Base-by-base conservation (phyloP, 352 stramenopile genomes). In the Pythium myriotylum region DNA sequence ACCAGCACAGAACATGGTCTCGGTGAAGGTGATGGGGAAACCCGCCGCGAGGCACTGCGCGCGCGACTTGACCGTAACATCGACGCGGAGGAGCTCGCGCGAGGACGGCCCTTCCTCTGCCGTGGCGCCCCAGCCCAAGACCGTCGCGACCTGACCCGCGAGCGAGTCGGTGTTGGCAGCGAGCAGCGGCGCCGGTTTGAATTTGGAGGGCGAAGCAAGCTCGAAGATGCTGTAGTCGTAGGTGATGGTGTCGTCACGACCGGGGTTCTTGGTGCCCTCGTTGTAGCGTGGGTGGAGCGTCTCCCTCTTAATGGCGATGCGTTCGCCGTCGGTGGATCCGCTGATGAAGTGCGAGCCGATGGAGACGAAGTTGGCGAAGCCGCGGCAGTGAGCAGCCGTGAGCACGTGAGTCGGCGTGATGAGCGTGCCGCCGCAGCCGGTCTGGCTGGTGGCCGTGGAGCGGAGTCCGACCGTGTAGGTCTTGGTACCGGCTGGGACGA, bases 271-370 rank as follows among this genome's bases (percentile, higher is more conserved):
- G n/a, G 20, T 49, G 42, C 9, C 26, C 10, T 49, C 22, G 42
- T 49, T 20, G 42, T 49, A 27, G 16, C 26, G 29, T 5, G 45
- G 45, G 45, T 52, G 45, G 10, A 5, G 22, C 23, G 20, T 35
- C 22, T 22, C 23, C 5, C 20, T 22, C 22, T 37, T 39, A 24
- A 39, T 4, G 7, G 45, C 45, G 45, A 52, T 83, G 48, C 72
- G 72, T 55, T 84, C 70, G 4, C 73, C 72, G 45, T 86, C 67
- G 8, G 59, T 14, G 3, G 59, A 60, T 40, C 77, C 77, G 19
- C 56, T 76, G 24, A 74, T 39, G 56, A 65, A 86, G 65, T 86
- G 78, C 58, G 78, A 77, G 19, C 80, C 80, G 27, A 88, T 68
- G 1, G 70, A 70, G 13, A 73, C 78, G 65, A 75, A 84, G 10